Conservation (phyloP, 2,329 filamentous ascomycete species). For the Aureobasidium pullulans region DNA sequence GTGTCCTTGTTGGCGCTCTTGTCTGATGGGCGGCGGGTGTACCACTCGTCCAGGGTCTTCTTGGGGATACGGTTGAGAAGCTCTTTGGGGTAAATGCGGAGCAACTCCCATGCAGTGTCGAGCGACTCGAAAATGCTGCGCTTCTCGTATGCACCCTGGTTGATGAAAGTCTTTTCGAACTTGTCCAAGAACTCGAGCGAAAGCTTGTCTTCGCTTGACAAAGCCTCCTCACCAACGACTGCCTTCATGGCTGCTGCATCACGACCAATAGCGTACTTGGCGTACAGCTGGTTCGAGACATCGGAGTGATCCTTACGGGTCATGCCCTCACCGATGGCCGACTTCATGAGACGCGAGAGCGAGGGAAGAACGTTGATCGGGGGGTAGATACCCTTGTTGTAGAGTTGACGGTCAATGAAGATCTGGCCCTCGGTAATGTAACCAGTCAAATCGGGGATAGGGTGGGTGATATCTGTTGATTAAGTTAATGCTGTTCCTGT, state of each 20-base stretch:
- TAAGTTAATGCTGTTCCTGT: too few species aligned
- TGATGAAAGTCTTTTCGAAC: conserved; percentile 93
- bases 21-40: conserved; percentile 33
- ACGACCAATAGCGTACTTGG: conserved; percentile 98
- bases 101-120: conserved; percentile 90
- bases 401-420: conserved; percentile 84
- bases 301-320: conserved; percentile 96
- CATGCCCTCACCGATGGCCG: conserved; percentile 94
- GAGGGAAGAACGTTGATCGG: conserved; percentile 98
- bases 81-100: conserved; percentile 97
- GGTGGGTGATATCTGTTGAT: conserved; percentile 79
- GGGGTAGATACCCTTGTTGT: conserved; percentile 97
- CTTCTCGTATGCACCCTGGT: conserved; percentile 85
- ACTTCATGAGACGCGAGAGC: conserved; percentile 99
- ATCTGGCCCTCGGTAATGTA: conserved; percentile 99
- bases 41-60: conserved; percentile 47
- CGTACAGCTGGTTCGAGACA: conserved; percentile 98
- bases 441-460: conserved; percentile 95
- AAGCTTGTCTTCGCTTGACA: conserved; percentile 93
- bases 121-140: conserved; percentile 88
- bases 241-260: conserved; percentile 99
- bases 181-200: conserved; percentile 97
- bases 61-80: conserved; percentile 73
- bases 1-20: conserved; percentile 37
- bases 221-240: conserved; percentile 93